Conservation (phyloP, 1,139 yeast species). For the Sugiyamaella neomexicana region DNA sequence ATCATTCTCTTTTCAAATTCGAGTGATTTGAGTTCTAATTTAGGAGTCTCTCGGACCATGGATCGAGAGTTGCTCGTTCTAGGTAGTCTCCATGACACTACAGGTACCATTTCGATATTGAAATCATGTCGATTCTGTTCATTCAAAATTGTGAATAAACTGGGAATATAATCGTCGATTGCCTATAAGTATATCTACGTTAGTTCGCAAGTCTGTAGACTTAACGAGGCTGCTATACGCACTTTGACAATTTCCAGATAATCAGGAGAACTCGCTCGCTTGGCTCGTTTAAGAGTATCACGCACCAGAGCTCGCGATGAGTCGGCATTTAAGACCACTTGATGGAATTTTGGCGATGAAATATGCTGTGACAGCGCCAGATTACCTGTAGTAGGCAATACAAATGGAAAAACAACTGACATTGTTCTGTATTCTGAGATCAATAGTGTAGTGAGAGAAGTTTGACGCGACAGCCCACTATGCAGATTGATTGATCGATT, state of each 20-base stretch:
- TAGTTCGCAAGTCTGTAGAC: too few species aligned
- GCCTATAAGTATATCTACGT: constrained; percentile 23
- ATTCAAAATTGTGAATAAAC: constrained; percentile 26
- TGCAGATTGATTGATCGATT: background rate
- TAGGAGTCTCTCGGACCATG: constrained; percentile 30
- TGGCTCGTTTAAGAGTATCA: constrained; percentile 37
- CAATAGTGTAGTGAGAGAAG: background rate
- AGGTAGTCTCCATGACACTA: constrained; percentile 37
- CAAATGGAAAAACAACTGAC: constrained; percentile 33
- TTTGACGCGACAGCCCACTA: background rate
- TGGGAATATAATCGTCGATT: constrained; percentile 38
- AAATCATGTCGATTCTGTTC: constrained; percentile 6
- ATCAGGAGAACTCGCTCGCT: constrained; percentile 34
- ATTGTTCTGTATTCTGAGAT: constrained; percentile 19
- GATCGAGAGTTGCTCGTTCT: constrained; percentile 26
- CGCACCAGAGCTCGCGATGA: constrained; percentile 37
- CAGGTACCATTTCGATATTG: constrained; percentile 5
- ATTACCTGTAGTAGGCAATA: constrained; percentile 37
- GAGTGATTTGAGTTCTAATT: constrained; percentile 32
- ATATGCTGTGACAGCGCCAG: constrained; percentile 31
- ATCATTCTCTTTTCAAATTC: constrained; percentile 38
- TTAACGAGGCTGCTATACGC: too few species aligned
- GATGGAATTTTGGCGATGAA: constrained; percentile 31
- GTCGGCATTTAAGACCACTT: constrained; percentile 35
- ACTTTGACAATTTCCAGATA: constrained; percentile 35